phyloP scores from a whole-genome alignment of 2,329 filamentous ascomycete genomes.

The Fusarium pseudoanthophilum region DNA sequence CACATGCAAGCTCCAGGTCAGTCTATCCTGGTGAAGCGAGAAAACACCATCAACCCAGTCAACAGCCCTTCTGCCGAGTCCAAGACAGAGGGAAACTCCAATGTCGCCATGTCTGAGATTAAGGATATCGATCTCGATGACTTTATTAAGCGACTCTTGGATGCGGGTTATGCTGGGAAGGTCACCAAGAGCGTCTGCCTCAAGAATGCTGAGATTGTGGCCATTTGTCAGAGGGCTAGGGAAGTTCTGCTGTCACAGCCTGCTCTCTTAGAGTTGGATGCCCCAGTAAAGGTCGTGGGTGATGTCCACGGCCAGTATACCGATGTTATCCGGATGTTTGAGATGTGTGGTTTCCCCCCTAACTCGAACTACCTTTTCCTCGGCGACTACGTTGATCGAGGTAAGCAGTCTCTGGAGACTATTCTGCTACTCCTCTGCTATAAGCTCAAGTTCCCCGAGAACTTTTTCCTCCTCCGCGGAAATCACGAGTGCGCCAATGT shows the following conservation, averaged over 20 bases:
- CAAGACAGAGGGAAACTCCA: conserved; percentile 57
- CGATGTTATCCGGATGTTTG: conserved; percentile 94
- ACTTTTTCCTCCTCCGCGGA: conserved; percentile 98
- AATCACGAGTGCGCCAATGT: conserved; percentile 99
- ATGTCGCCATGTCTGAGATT: conserved; percentile 87
- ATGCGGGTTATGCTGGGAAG: conserved; percentile 95
- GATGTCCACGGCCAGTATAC: conserved; percentile 99
- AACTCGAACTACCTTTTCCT: conserved; percentile 99
- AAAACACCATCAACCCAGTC: conserved; percentile 75
- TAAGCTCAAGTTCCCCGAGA: conserved; percentile 99
- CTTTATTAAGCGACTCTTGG: conserved; percentile 93
- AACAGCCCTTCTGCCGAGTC: conserved; percentile 59
- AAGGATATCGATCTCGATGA: conserved; percentile 96
- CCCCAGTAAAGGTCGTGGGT: conserved; percentile 99
- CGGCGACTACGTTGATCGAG: conserved; percentile 97
- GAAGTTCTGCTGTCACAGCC: conserved; percentile 93
- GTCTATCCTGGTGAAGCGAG: conserved; percentile 88
- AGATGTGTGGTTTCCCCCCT: conserved; percentile 98
- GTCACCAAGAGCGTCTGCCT: conserved; percentile 97
- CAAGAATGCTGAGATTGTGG: conserved; percentile 96
- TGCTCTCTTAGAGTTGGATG: conserved; percentile 88
- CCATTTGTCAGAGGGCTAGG: conserved; percentile 88
- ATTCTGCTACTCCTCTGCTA: conserved; percentile 96
- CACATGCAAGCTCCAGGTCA: conserved; percentile 79
- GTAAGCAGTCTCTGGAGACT: conserved; percentile 98